Conservation (phyloP, 352 stramenopile genomes). For the Pythium aristosporum region DNA sequence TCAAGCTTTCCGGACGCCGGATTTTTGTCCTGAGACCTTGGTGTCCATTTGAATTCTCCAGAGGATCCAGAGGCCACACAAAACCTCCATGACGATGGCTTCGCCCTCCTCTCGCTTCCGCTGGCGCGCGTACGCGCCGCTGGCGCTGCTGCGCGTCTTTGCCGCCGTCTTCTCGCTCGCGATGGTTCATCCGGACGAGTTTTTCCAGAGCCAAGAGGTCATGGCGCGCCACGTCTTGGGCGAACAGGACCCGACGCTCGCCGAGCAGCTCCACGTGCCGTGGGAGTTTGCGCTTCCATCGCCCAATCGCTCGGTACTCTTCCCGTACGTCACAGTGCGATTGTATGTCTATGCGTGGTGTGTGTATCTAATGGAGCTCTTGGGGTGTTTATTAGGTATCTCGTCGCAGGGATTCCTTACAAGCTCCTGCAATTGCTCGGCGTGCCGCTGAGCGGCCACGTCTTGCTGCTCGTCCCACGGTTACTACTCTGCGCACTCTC, state of each 20-base stretch:
- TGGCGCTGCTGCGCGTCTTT: slow-evolving; percentile 44
- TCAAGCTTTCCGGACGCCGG: slow-evolving; percentile 10
- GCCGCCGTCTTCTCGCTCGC: slow-evolving; percentile 36
- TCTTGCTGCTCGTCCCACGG: slow-evolving; percentile 56
- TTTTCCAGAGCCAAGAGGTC: slow-evolving; percentile 87
- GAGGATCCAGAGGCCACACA: background rate
- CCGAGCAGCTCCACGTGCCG: slow-evolving; percentile 46
- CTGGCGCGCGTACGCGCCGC: slow-evolving; percentile 30
- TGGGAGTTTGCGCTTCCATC: slow-evolving; percentile 72
- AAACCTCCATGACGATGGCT: background rate
- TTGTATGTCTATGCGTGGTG: background rate
- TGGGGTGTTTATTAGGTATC: slow-evolving; percentile 27
- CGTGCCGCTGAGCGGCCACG: slow-evolving; percentile 35
- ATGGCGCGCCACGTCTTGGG: slow-evolving; percentile 61
- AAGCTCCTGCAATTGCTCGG: slow-evolving; percentile 41
- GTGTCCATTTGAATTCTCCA: background rate
- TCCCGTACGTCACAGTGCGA: slow-evolving; percentile 43
- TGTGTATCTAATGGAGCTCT: background rate
- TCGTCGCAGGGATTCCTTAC: slow-evolving; percentile 54
- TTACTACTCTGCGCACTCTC: slow-evolving; percentile 61
- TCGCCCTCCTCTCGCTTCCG: background rate
- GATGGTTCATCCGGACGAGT: slow-evolving; percentile 84
- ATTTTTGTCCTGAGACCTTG: background rate
- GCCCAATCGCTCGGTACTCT: slow-evolving; percentile 73
- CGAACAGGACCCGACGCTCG: slow-evolving; percentile 3